Evolutionary conservation across 2,329 filamentous ascomycete species (phyloP), one percentile per base, ranked within the genome.

Genomic region (Colletotrichum siamense): DNA sequence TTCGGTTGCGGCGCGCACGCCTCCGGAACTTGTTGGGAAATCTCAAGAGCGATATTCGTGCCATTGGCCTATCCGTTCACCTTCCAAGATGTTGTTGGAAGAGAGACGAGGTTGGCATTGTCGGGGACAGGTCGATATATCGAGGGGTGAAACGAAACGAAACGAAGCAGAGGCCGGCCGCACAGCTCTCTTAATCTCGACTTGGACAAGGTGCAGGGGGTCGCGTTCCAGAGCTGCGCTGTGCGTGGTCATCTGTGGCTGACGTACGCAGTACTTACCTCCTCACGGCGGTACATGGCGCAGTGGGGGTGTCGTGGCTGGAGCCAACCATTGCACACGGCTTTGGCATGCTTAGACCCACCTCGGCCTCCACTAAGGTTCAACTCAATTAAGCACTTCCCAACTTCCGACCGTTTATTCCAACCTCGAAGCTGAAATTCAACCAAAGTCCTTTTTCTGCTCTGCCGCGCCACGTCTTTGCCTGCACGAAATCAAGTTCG

Each of bases 11-110:
- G 77, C 91, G 88, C 75, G 89, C 90, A 79, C 89, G 89, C 77
- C 90, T 90, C 82, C 89, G 89, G 80, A 92, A 86, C 84, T 88
- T 89, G 78, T 87, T 88, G 76, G 90, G 90, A 67, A 91, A 86
- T 77, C 89, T 89, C 82, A 91, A 87, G 83, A 91, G 83, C 80
- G 86, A 85, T 79, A 87, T 79, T 79, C 84, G 83, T 77, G 73
- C 77, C 77, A 78, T 78, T 70, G 68, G n/a, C 67, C 71, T 15
- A 49, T 32, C 39, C 30, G 32, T 49, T 76, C 61, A 77, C 71
- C 75, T 57, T 75, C 16, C 49, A 39, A 44, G 32, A 65, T 63
- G 68, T 70, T 70, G 57, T 13, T 34, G 57, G 26, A 52, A 55
- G 68, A 49, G 36, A 18, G 68, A 70, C n/a, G 36, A 30, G 10